Percentiles rank a stretch among this genome's conserved stretches.
Conservation (phyloP, 2,329 filamentous ascomycete species). For the Hymenoscyphus albidus region DNA sequence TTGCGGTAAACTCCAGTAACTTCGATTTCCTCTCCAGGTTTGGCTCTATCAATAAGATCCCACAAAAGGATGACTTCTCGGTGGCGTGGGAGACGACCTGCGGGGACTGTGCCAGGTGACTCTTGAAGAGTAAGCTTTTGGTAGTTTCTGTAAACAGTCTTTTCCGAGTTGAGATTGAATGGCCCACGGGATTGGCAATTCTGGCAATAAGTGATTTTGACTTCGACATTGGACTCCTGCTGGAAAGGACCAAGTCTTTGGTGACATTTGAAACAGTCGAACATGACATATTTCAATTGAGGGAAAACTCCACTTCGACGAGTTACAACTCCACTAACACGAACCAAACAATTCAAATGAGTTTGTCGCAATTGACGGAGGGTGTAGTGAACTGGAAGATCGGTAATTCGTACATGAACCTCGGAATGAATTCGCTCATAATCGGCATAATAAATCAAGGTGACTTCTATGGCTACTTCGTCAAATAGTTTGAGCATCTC, state of each 20-base stretch:
- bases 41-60: constrained; percentile 94
- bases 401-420: constrained; percentile 94
- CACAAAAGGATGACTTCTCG: constrained; percentile 93
- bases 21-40: constrained; percentile 96
- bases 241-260: constrained; percentile 92
- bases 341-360: constrained; percentile 91
- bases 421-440: constrained; percentile 97
- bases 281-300: constrained; percentile 97
- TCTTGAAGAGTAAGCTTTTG: constrained; percentile 97
- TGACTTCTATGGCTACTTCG: constrained; percentile 93
- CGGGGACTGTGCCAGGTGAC: constrained; percentile 93
- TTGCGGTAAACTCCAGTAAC: constrained; percentile 96
- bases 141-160: constrained; percentile 98
- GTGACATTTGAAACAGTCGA: constrained; percentile 92
- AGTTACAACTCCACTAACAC: constrained; percentile 93
- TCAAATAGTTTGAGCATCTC: constrained; percentile 96
- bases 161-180: constrained; percentile 93
- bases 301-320: constrained; percentile 93
- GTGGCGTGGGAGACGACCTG: constrained; percentile 87
- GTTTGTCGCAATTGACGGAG: constrained; percentile 91
- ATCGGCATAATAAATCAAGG: constrained; percentile 92
- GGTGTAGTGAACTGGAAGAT: constrained; percentile 91
- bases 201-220: constrained; percentile 94
- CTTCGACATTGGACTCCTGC: constrained; percentile 93
- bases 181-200: constrained; percentile 93